These are phyloP conservation scores for Prototheca stagnorum DNA, from an alignment of 163 green algal species.

Conservation along the genomic window DNA sequence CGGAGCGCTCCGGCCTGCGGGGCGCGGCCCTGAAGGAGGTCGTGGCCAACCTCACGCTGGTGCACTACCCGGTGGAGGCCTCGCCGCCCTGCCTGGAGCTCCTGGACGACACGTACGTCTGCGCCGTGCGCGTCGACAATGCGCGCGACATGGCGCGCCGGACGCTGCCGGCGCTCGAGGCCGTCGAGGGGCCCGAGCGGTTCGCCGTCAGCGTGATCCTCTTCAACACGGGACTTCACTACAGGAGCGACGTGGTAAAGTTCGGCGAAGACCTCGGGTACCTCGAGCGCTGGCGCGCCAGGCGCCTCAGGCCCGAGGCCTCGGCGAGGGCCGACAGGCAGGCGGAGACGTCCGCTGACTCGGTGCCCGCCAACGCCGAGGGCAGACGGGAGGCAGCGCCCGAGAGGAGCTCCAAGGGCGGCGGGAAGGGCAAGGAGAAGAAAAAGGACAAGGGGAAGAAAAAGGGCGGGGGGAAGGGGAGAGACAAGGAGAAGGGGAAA, in stretches of 20 bases:
- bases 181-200: background rate
- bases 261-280: slow-evolving; percentile 1
- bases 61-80: background rate
- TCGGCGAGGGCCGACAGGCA: too few relatives aligned
- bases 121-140: slow-evolving; percentile 1
- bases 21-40: too few relatives aligned
- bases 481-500: too few relatives aligned
- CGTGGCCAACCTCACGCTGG: background rate
- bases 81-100: slow-evolving; percentile 5
- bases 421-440: too few relatives aligned
- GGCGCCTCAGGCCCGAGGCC: too few relatives aligned
- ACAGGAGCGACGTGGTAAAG: background rate
- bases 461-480: too few relatives aligned
- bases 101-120: slow-evolving; percentile 4
- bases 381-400: too few relatives aligned
- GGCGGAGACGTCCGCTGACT: too few relatives aligned
- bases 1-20: too few relatives aligned
- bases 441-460: too few relatives aligned
- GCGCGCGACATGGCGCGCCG: background rate
- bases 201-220: background rate
- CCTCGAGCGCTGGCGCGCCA: background rate
- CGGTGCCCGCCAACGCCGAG: too few relatives aligned
- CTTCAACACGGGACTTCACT: background rate
- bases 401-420: too few relatives aligned
- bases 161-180: background rate